These are phyloP conservation scores for Podila horticola DNA, from an alignment of 192 early-diverging fungal species.

Conservation along the genomic window DNA sequence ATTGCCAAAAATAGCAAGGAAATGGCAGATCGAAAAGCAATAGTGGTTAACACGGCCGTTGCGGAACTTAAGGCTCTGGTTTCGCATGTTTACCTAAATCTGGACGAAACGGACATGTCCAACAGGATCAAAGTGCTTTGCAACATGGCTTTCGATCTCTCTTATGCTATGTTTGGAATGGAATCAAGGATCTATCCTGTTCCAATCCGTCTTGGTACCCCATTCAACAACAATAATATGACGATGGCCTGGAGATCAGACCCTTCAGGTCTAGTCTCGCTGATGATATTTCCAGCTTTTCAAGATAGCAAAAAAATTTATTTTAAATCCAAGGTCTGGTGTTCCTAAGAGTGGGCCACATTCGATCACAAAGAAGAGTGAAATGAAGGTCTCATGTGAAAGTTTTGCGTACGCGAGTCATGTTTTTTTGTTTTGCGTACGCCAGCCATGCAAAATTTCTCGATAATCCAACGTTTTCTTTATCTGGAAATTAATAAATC, in stretches of 20 bases:
- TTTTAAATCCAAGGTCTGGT: slow-evolving; percentile 20
- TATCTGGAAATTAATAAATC: too few relatives aligned
- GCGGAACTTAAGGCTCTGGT: slow-evolving; percentile 5
- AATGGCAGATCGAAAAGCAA: not conserved
- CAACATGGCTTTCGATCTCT: slow-evolving; percentile 15
- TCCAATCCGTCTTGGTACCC: not conserved
- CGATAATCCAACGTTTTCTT: too few relatives aligned
- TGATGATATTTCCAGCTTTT: slow-evolving; percentile 9
- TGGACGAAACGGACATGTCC: slow-evolving; percentile 1
- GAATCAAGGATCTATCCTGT: slow-evolving; percentile 11
- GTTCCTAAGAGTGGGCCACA: not conserved
- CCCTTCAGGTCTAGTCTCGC: slow-evolving; percentile 7
- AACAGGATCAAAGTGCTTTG: slow-evolving; percentile 7
- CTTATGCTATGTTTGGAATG: slow-evolving; percentile 21
- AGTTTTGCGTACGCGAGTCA: too few relatives aligned
- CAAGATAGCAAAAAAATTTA: slow-evolving; percentile 11
- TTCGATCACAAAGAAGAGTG: too few relatives aligned
- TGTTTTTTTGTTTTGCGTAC: too few relatives aligned
- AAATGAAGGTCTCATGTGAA: too few relatives aligned
- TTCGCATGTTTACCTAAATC: slow-evolving; percentile 3
- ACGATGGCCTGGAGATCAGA: slow-evolving; percentile 3
- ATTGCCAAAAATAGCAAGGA: not conserved
- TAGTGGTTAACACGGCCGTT: not conserved
- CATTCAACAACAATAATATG: slow-evolving; percentile 6
- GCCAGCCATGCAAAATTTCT: too few relatives aligned